Evolutionary conservation across 2,329 filamentous ascomycete genomes (phyloP), one percentile per base, ranked within the genome.

Genomic region (Neonectria hederae): DNA sequence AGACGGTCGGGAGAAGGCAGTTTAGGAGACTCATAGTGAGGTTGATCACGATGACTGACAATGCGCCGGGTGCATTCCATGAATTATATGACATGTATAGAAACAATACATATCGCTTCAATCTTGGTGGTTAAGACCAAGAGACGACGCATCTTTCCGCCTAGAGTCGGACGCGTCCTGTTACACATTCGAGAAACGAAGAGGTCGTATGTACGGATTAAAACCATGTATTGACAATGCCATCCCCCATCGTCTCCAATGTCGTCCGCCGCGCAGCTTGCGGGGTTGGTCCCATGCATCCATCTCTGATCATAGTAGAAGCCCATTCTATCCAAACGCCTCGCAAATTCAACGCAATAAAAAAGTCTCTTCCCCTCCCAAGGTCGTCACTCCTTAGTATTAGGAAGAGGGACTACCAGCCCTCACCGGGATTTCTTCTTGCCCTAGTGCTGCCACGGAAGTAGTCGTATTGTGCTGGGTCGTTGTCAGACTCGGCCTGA

Each of bases 391-490:
- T 21, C 24, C 13, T 35, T 28, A 3, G 19, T 19, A 24, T 21
- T 22, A 28, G 11, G 28, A n/a, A 28, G 10, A 46, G n/a, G 40
- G 8, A 7, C 70, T 75, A 81, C 80, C 79, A 82, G 6, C 80
- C 79, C 63, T 81, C 76, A 0, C 80, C 80, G n/a, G 79, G 79
- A 21, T 70, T 71, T 40, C 72, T 73, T 40, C 71, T 60, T 55
- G 72, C 54, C 61, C 69, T 69, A 26, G 43, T 68, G 21, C 75
- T 78, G 4, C 81, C 79, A 28, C 86, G 81, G 75, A 88, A 88
- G 69, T 88, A 88, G 73, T 88, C 86, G 68, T 88, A 88, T 64
- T 83, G 80, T 69, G 80, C 76, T 9, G 85, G 83, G 45, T 86
- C 72, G 8, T 63, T 56, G 5, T 72, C 60, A 22, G 80, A 77